phyloP scores from a whole-genome alignment of 805 yeast genomes.

The Brettanomyces sp. region DNA sequence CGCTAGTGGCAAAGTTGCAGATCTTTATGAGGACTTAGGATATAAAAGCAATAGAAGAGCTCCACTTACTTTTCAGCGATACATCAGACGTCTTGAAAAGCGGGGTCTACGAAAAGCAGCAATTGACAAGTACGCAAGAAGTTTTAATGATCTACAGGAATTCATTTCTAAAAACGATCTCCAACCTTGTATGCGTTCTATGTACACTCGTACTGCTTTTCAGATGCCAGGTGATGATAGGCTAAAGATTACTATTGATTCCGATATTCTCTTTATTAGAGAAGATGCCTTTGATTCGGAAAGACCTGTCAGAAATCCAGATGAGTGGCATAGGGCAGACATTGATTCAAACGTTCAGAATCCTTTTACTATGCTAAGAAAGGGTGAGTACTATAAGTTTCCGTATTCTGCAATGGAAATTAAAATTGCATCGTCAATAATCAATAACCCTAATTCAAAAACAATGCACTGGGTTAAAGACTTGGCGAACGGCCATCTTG shows the following conservation, averaged over 20 bases:
- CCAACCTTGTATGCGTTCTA: constrained; percentile 80
- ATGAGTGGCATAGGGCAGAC: constrained; percentile 86
- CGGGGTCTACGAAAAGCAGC: constrained; percentile 46
- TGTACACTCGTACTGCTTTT: constrained; percentile 88
- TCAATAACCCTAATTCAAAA: constrained; percentile 41
- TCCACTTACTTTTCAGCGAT: constrained; percentile 31
- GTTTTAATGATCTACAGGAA: constrained; percentile 50
- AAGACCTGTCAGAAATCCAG: constrained; percentile 85
- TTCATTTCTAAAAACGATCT: constrained; percentile 58
- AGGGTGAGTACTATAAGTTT: constrained; percentile 76
- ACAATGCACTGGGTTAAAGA: constrained; percentile 73
- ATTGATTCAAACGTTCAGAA: constrained; percentile 68
- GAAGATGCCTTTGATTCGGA: constrained; percentile 82
- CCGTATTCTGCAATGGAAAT: constrained; percentile 88
- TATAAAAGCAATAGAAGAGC: constrained; percentile 4
- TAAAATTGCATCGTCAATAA: constrained; percentile 36
- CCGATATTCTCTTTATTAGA: constrained; percentile 77
- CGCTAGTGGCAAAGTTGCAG: constrained; percentile 3
- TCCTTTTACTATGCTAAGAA: constrained; percentile 66
- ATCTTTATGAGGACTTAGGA: constrained; percentile 3
- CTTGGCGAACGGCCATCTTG: constrained; percentile 70
- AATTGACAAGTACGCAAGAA: constrained; percentile 41
- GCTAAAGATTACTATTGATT: constrained; percentile 82
- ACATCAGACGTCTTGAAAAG: constrained; percentile 51
- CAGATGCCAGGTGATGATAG: constrained; percentile 97